Conservation (phyloP, 148 eudicot genomes). For the Cornus controversa region DNA sequence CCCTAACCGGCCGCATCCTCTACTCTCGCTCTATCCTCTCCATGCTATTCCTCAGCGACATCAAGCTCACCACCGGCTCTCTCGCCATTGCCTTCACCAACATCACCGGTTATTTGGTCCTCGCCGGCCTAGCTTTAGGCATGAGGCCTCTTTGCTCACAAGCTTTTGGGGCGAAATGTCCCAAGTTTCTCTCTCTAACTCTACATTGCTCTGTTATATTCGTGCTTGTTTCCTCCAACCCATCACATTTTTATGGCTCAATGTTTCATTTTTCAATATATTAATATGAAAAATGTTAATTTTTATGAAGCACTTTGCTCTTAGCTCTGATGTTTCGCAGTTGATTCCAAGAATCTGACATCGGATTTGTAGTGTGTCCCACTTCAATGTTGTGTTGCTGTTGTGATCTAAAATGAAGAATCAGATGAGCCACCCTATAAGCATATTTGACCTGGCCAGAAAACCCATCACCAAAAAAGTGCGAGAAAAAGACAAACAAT, state of each 20-base stretch:
- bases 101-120: conserved; percentile 77
- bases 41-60: conserved; percentile 65
- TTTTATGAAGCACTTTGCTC: too few relatives aligned
- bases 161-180: conserved; percentile 67
- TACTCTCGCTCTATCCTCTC: conserved; percentile 67
- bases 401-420: too few relatives aligned
- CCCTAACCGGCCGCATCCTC: conserved; percentile 52
- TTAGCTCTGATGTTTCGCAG: too few relatives aligned
- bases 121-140: conserved; percentile 69
- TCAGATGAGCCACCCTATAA: too few relatives aligned
- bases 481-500: too few relatives aligned
- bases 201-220: conserved; percentile 64
- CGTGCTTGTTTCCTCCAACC: conserved; percentile 41
- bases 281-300: too few relatives aligned
- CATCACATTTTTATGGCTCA: conserved; percentile 52
- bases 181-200: conserved; percentile 58
- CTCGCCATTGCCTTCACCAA: conserved; percentile 83
- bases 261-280: conserved; percentile 37
- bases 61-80: conserved; percentile 67
- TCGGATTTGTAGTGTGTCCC: too few relatives aligned
- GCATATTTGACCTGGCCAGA: too few relatives aligned
- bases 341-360: too few relatives aligned
- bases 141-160: conserved; percentile 84
- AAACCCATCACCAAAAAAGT: too few relatives aligned
- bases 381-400: too few relatives aligned